phyloP scores from a whole-genome alignment of 441 rosid species.

The Mallotus japonicus region DNA sequence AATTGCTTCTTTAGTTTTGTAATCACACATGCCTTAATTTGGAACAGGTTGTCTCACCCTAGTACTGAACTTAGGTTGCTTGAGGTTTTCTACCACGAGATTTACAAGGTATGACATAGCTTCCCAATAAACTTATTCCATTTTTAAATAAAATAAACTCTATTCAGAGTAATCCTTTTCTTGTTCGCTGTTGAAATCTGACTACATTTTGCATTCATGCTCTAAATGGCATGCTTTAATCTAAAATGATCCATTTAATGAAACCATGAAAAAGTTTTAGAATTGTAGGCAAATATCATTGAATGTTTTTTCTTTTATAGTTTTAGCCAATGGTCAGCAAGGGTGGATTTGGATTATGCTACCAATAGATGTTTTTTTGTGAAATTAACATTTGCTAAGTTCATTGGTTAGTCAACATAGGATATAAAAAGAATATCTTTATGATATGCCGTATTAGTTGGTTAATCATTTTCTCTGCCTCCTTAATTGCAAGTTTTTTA shows the following conservation, averaged over 20 bases:
- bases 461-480: too few relatives aligned
- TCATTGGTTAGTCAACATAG: background rate
- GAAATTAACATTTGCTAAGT: background rate
- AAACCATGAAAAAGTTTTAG: background rate
- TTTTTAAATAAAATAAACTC: background rate
- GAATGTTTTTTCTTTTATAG: background rate
- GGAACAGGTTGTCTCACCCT: slow-evolving; percentile 83
- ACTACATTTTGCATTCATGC: background rate
- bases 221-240: background rate
- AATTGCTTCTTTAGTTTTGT: background rate
- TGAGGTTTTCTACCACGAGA: slow-evolving; percentile 92
- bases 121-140: background rate
- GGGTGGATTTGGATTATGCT: background rate
- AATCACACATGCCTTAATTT: background rate
- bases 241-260: background rate
- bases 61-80: slow-evolving; percentile 90
- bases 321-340: background rate
- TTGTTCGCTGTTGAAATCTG: background rate
- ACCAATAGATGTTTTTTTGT: background rate
- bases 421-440: background rate
- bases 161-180: background rate
- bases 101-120: slow-evolving; percentile 65
- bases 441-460: too few relatives aligned
- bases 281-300: background rate
- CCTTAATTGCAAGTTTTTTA: too few relatives aligned